Conservation (phyloP, 768 basidiomycete species). For the Pisolithus microcarpus region DNA sequence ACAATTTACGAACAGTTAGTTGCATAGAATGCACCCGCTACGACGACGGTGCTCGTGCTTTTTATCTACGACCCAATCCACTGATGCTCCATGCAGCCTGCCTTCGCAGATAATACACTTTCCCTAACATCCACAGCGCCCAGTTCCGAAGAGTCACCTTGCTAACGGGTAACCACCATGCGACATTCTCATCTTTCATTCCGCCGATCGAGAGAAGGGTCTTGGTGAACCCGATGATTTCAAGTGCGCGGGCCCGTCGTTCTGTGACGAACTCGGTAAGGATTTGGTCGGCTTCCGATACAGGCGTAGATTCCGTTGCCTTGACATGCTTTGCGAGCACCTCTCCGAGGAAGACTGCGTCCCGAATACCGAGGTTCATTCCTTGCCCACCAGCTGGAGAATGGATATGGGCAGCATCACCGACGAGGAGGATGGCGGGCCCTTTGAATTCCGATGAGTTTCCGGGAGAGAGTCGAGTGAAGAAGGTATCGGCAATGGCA, state of each 20-base stretch:
- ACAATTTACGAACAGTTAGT: too few relatives aligned
- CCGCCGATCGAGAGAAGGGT: constrained; percentile 19
- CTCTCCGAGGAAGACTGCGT: constrained; percentile 40
- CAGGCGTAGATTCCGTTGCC: constrained; percentile 4
- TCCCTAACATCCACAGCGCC: constrained; percentile 16
- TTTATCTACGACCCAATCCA: constrained; percentile 20
- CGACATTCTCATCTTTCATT: constrained; percentile 15
- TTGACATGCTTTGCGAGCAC: constrained; percentile 31
- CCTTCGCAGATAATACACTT: constrained; percentile 12
- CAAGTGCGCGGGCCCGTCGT: constrained; percentile 36
- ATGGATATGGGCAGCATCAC: constrained; percentile 48
- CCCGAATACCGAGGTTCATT: constrained; percentile 52
- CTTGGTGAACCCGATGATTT: constrained; percentile 38
- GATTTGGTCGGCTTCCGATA: constrained; percentile 20
- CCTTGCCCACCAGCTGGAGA: constrained; percentile 51
- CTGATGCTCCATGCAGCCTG: constrained; percentile 21
- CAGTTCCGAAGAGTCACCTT: constrained; percentile 20
- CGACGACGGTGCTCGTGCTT: too few relatives aligned
- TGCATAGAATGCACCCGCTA: too few relatives aligned
- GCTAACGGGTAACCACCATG: constrained; percentile 22
- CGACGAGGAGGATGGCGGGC: constrained; percentile 25
- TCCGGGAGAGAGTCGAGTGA: constrained; percentile 22
- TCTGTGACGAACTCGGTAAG: constrained; percentile 29
- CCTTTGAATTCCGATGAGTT: constrained; percentile 5
- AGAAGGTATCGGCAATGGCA: constrained; percentile 35